A percentile compares a stretch with the other conserved stretches of the same genome.
These are phyloP conservation scores for Neonectria magnoliae DNA, from an alignment of 2,329 filamentous ascomycete species.

Conservation along the genomic window DNA sequence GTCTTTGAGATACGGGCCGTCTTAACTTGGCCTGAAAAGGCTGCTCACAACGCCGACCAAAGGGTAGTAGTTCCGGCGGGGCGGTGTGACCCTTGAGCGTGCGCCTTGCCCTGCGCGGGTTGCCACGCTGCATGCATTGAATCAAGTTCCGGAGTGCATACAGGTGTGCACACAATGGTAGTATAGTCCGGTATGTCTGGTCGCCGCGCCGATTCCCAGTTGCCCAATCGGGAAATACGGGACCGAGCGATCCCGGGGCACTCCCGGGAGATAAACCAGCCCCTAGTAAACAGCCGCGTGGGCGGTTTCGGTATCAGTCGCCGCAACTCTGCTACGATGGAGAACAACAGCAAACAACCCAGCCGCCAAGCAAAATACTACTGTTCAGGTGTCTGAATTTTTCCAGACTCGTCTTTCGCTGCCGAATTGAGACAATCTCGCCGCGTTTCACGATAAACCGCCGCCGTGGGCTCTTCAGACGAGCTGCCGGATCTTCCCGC, in stretches of 20 bases:
- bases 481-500: not conserved
- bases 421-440: constrained; percentile 8
- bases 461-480: not conserved
- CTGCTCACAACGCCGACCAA: not conserved
- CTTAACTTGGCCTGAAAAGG: not conserved
- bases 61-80: not conserved
- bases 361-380: constrained; percentile 5
- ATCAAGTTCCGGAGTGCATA: not conserved
- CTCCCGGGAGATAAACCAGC: constrained; percentile 9
- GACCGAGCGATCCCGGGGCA: constrained; percentile 15
- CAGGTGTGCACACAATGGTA: not conserved
- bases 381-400: not conserved
- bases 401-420: not conserved
- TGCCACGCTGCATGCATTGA: not conserved
- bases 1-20: not conserved
- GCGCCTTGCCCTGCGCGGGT: not conserved
- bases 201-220: constrained; percentile 3
- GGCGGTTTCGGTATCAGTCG: constrained; percentile 5
- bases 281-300: constrained; percentile 3
- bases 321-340: not conserved
- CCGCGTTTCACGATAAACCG: constrained; percentile 2
- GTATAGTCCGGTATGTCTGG: not conserved
- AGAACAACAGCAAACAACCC: not conserved
- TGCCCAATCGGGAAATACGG: constrained; percentile 15
- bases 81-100: not conserved